These are phyloP conservation scores for Tolypocladium tropicale DNA, from an alignment of 2,329 filamentous ascomycete genomes.

Conservation along the genomic window DNA sequence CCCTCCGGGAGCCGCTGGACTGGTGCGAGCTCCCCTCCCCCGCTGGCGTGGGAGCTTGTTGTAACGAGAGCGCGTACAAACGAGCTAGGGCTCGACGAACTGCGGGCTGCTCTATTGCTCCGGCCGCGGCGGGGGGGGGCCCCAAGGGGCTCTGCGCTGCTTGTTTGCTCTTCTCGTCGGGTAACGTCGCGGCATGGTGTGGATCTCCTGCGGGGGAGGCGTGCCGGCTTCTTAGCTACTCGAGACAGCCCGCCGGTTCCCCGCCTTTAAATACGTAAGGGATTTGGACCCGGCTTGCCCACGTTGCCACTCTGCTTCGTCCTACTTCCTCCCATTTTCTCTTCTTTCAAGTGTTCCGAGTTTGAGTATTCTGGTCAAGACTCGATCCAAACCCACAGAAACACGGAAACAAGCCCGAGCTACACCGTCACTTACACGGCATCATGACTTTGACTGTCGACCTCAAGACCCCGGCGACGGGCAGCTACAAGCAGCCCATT, in stretches of 20 bases:
- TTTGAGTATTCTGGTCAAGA: not conserved
- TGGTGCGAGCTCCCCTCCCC: not conserved
- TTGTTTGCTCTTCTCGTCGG: not conserved
- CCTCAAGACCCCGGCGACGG: constrained; percentile 59
- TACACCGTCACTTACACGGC: constrained; percentile 1
- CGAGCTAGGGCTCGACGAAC: not conserved
- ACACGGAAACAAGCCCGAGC: not conserved
- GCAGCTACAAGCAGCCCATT: constrained; percentile 47
- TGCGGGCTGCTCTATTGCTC: not conserved
- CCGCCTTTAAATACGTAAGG: not conserved
- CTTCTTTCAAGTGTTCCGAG: not conserved
- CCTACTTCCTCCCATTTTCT: not conserved
- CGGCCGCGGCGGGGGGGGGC: not conserved
- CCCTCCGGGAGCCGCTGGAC: not conserved
- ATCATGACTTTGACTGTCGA: constrained; percentile 42
- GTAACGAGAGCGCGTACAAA: not conserved
- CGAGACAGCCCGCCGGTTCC: not conserved
- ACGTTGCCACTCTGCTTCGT: not conserved
- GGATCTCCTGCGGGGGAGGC: not conserved
- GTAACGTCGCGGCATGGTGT: not conserved
- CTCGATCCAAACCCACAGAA: not conserved
- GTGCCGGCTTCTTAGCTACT: no score
- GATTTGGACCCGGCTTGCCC: not conserved
- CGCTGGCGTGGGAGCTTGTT: not conserved
- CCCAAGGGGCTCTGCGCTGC: not conserved